Evolutionary conservation across 345 rosid genomes (phyloP).

Genomic region (Syzygium aqueum): DNA sequence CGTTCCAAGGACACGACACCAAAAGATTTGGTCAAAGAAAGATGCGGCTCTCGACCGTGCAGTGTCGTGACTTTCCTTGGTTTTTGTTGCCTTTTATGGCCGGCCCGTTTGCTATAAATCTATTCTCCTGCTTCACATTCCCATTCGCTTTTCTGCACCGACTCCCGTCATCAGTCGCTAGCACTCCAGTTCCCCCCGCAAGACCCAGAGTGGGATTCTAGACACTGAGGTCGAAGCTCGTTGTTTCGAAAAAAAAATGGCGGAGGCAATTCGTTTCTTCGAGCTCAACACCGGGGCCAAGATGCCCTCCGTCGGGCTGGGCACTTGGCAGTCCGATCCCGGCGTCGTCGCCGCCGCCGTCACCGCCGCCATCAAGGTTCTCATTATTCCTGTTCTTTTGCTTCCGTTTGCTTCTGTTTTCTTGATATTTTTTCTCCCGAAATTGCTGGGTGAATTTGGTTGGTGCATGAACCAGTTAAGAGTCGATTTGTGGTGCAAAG

Average conservation of each 20-base stretch:
- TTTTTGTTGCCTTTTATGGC: neutral
- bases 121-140: neutral
- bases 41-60: neutral
- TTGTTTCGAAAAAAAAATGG: neutral
- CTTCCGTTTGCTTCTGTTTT: neutral
- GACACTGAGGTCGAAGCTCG: neutral
- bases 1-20: neutral
- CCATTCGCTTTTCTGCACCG: too few species aligned
- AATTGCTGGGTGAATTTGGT: neutral
- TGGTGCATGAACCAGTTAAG: neutral
- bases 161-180: neutral
- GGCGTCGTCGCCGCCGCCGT: slow-evolving; percentile 13
- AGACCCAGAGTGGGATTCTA: neutral
- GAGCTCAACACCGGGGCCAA: slow-evolving; percentile 37
- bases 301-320: slow-evolving; percentile 40
- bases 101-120: neutral
- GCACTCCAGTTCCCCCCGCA: neutral
- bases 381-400: neutral
- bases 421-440: neutral
- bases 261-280: slow-evolving; percentile 29
- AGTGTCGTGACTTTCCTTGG: neutral
- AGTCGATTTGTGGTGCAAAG: neutral
- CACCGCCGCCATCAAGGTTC: slow-evolving; percentile 21
- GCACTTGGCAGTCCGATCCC: slow-evolving; percentile 31
- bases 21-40: neutral